These are phyloP conservation scores for Eruca vesicaria DNA, from an alignment of 441 rosid species.

Conservation along the genomic window DNA sequence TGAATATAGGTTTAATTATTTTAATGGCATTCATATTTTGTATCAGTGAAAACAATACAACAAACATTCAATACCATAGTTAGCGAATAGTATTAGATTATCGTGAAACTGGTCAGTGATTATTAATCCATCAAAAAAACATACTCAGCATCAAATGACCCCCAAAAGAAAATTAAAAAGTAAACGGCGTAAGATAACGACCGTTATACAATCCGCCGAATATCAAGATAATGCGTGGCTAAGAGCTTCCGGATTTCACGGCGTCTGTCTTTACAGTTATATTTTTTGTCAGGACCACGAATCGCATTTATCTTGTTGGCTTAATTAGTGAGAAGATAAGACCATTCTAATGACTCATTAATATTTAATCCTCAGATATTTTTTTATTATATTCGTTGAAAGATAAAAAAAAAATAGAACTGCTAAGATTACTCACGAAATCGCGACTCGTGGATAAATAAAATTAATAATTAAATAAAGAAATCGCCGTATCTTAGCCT, in stretches of 20 bases:
- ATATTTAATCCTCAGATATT: neutral
- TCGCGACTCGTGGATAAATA: neutral
- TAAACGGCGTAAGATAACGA: conserved; percentile 23
- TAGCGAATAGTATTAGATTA: conserved; percentile 20
- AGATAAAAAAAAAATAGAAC: neutral
- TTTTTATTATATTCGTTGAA: neutral
- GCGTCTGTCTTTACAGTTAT: conserved; percentile 17
- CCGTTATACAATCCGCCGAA: conserved; percentile 9
- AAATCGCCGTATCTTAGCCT: neutral
- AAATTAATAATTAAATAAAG: neutral
- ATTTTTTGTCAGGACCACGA: conserved; percentile 20
- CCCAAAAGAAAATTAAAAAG: neutral
- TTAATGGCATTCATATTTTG: neutral
- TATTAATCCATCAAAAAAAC: neutral
- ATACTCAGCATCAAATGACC: neutral
- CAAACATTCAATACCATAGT: conserved; percentile 28
- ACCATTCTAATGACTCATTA: conserved; percentile 11
- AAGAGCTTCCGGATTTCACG: conserved; percentile 29
- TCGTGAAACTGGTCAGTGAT: conserved; percentile 11
- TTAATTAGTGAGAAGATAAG: neutral
- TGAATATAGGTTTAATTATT: neutral
- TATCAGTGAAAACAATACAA: conserved; percentile 15
- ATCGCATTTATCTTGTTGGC: conserved; percentile 15
- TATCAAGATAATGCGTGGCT: conserved; percentile 14
- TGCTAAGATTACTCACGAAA: neutral